phyloP scores from a whole-genome alignment of 331 rosid species.

The Dryas integrifolia region DNA sequence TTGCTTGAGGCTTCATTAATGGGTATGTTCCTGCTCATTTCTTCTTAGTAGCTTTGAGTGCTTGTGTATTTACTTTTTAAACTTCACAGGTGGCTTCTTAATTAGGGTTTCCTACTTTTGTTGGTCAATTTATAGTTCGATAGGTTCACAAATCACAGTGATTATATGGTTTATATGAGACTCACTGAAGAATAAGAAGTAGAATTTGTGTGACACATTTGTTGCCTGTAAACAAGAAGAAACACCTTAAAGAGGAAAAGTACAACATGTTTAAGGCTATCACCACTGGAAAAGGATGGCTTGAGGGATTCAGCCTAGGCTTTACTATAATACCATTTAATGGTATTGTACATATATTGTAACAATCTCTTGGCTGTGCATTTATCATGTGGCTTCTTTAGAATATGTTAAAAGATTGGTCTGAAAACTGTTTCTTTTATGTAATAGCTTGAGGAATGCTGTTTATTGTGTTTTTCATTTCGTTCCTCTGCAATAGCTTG shows the following conservation, averaged over 20 bases:
- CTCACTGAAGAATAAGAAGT: neutral
- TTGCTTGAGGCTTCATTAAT: slow-evolving; percentile 81
- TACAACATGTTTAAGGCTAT: neutral
- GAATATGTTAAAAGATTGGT: neutral
- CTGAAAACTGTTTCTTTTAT: neutral
- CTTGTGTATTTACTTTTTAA: neutral
- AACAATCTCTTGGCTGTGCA: neutral
- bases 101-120: neutral
- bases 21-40: slow-evolving; percentile 38
- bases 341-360: neutral
- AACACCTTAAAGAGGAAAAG: no score
- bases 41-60: slow-evolving; percentile 9
- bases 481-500: neutral
- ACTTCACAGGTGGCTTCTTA: slow-evolving; percentile 4
- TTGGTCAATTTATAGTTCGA: neutral
- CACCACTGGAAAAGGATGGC: neutral
- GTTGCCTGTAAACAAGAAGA: neutral
- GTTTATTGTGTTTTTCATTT: neutral
- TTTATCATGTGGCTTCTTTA: neutral
- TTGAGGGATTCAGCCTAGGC: neutral
- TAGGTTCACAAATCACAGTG: neutral
- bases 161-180: neutral
- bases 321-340: neutral
- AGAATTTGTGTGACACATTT: neutral
- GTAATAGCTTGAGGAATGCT: neutral